Conservation (phyloP, 139 green algal species). For the Micractinium sp. region DNA sequence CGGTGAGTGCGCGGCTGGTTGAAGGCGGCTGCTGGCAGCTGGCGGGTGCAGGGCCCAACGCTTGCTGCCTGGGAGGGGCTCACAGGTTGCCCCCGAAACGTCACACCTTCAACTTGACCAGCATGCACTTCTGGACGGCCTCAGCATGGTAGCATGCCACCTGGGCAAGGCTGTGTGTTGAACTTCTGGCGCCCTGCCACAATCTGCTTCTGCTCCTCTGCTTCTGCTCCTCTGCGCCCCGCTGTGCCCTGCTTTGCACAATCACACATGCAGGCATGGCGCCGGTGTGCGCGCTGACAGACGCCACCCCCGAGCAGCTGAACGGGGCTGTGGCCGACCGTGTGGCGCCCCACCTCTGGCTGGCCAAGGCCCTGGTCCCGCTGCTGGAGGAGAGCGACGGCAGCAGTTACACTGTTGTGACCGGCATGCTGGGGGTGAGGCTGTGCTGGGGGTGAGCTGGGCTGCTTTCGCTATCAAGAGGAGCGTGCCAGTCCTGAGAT, state of each 20-base stretch:
- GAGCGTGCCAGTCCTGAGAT: neutral
- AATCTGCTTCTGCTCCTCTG: too few relatives aligned
- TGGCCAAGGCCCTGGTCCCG: neutral
- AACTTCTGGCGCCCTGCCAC: too few relatives aligned
- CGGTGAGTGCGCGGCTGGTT: neutral
- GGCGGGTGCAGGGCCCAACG: too few relatives aligned
- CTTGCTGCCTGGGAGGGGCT: too few relatives aligned
- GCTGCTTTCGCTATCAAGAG: neutral
- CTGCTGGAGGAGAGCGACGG: neutral
- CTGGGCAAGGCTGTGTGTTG: too few relatives aligned
- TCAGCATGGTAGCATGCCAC: too few relatives aligned
- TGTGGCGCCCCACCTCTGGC: neutral
- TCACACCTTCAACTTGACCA: too few relatives aligned
- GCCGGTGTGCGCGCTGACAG: neutral
- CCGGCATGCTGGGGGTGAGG: slow-evolving; percentile 1
- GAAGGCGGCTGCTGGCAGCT: too few relatives aligned
- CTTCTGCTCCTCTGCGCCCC: too few relatives aligned
- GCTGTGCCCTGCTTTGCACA: too few relatives aligned
- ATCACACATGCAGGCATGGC: neutral
- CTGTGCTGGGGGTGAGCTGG: neutral
- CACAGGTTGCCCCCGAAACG: too few relatives aligned
- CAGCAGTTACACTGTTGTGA: neutral
- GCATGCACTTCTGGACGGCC: too few relatives aligned
- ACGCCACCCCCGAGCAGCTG: neutral
- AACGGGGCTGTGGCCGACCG: neutral